These are phyloP conservation scores for Parasarocladium wereldwijsianum DNA, from an alignment of 2,329 filamentous ascomycete species.

Conservation along the genomic window DNA sequence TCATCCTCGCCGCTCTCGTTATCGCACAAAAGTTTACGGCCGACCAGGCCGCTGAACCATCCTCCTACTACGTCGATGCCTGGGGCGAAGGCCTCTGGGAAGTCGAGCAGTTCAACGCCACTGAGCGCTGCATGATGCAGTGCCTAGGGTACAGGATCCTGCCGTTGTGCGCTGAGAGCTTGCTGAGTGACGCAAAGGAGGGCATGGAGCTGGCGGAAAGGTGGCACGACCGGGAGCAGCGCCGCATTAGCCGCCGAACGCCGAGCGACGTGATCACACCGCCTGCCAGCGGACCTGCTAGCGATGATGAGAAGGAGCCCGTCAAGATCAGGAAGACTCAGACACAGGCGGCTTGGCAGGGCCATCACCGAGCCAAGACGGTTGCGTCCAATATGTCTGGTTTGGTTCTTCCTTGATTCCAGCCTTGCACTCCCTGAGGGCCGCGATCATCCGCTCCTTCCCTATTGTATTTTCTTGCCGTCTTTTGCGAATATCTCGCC, in stretches of 20 bases:
- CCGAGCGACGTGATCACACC: slow-evolving; percentile 9
- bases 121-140: slow-evolving; percentile 50
- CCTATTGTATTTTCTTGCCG: too few species aligned
- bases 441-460: too few species aligned
- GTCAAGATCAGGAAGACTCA: too few species aligned
- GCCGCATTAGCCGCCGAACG: slow-evolving; percentile 15
- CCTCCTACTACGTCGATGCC: slow-evolving; percentile 33
- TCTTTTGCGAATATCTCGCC: too few species aligned
- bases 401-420: too few species aligned
- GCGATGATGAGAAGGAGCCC: slow-evolving; percentile 13
- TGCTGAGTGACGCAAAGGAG: slow-evolving; percentile 42
- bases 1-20: slow-evolving; percentile 46
- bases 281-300: slow-evolving; percentile 14
- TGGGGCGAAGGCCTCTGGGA: slow-evolving; percentile 46
- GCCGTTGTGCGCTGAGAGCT: slow-evolving; percentile 39
- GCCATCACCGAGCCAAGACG: too few species aligned
- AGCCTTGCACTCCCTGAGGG: too few species aligned
- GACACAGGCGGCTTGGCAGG: too few species aligned
- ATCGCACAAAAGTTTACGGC: slow-evolving; percentile 53
- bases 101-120: slow-evolving; percentile 46
- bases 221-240: slow-evolving; percentile 13
- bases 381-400: too few species aligned
- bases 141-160: slow-evolving; percentile 48
- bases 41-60: slow-evolving; percentile 35
- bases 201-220: slow-evolving; percentile 47